phyloP scores from a whole-genome alignment of 163 green algal species.

The Chlorella variabilis region DNA sequence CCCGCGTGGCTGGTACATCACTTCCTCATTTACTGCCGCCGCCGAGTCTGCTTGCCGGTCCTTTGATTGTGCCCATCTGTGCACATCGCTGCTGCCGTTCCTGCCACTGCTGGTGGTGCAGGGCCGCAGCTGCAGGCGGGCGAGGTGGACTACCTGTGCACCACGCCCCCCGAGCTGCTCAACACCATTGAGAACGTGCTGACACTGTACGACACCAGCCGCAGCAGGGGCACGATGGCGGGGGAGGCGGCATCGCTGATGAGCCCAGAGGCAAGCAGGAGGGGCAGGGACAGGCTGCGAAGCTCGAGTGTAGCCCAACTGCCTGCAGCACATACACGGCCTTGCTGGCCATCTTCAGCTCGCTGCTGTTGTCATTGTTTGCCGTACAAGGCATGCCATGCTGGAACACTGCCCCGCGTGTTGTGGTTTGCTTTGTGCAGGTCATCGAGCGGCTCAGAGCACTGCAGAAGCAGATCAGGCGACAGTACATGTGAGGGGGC shows the following conservation, averaged over 20 bases:
- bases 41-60: too few relatives aligned
- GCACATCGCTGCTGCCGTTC: neutral
- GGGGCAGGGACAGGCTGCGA: too few relatives aligned
- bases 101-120: neutral
- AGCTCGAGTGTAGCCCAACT: neutral
- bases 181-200: conserved; percentile 74
- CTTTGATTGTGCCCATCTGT: neutral
- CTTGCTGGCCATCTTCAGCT: too few relatives aligned
- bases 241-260: conserved; percentile 64
- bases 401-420: too few relatives aligned
- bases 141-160: conserved; percentile 60
- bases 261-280: conserved; percentile 72
- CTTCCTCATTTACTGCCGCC: too few relatives aligned
- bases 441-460: conserved; percentile 74
- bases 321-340: too few relatives aligned
- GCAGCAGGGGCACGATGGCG: conserved; percentile 56
- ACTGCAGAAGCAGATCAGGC: conserved; percentile 65
- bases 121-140: conserved; percentile 45
- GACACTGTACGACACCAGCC: conserved; percentile 61
- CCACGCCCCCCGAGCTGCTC: conserved; percentile 59
- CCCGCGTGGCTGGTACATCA: too few relatives aligned
- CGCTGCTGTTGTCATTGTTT: neutral
- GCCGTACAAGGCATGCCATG: conserved; percentile 54
- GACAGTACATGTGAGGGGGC: conserved; percentile 50
- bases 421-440: conserved; percentile 33